Percentiles rank a stretch among this genome's conserved stretches.
Evolutionary conservation across 345 rosid species (phyloP).

Genomic region (Eucalyptus regnans): DNA sequence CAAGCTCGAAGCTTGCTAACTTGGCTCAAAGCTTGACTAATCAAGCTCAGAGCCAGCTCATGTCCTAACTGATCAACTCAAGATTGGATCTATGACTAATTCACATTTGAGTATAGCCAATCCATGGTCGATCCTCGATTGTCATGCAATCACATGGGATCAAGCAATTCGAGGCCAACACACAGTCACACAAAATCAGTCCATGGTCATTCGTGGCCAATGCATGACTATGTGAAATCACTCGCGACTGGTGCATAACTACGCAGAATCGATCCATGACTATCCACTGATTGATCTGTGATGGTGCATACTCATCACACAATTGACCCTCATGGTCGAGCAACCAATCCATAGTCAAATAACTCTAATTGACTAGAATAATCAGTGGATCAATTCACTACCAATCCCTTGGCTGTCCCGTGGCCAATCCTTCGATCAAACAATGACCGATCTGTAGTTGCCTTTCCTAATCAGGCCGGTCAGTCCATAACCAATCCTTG

Average conservation of each 20-base stretch:
- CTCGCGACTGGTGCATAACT: no score
- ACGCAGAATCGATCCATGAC: fast-evolving
- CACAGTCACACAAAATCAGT: fast-evolving
- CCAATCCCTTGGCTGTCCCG: no score
- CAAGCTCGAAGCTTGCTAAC: fast-evolving
- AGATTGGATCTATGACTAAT: not conserved
- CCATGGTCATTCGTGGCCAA: fast-evolving
- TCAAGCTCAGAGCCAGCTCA: fast-evolving
- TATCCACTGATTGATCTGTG: fast-evolving
- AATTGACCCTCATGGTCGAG: no score
- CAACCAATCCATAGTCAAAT: no score
- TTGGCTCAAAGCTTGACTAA: fast-evolving
- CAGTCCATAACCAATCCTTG: no score
- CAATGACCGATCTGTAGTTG: fast-evolving
- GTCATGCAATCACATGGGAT: not conserved
- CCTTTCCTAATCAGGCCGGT: fast-evolving
- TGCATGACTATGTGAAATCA: not conserved
- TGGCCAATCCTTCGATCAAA: no score
- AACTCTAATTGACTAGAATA: no score
- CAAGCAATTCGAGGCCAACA: fast-evolving
- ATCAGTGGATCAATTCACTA: no score
- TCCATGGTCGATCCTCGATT: fast-evolving
- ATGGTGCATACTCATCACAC: no score
- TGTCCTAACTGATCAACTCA: not conserved
- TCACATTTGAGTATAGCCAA: not conserved